These are phyloP conservation scores for Colletotrichum limetticola DNA, from an alignment of 2,329 filamentous ascomycete species.

Conservation along the genomic window DNA sequence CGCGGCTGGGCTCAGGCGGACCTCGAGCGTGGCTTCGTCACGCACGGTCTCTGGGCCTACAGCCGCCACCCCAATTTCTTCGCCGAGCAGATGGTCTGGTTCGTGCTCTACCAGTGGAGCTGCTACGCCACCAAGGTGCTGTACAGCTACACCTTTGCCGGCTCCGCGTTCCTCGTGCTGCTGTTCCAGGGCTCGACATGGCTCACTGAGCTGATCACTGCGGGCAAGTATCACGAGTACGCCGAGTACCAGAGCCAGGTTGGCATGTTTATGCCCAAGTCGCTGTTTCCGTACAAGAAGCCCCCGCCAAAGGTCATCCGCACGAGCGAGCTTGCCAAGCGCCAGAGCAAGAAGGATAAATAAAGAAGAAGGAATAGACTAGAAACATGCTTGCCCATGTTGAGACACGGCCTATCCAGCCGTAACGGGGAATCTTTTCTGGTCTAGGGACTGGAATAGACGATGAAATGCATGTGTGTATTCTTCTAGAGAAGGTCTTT, in stretches of 20 bases:
- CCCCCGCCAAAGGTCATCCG: constrained; percentile 59
- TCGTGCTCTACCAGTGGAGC: constrained; percentile 88
- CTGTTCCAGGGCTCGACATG: constrained; percentile 92
- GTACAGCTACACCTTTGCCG: constrained; percentile 83
- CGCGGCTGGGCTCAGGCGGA: constrained; percentile 74
- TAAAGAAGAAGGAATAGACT: not conserved
- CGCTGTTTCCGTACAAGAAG: constrained; percentile 55
- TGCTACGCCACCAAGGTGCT: constrained; percentile 77
- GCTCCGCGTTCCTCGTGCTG: constrained; percentile 75
- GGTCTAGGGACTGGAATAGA: not conserved
- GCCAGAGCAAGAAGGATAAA: constrained; percentile 53
- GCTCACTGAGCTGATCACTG: constrained; percentile 85
- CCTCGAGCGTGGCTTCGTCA: constrained; percentile 89
- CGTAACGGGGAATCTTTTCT: not conserved
- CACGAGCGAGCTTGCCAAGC: constrained; percentile 61
- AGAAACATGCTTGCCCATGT: no score
- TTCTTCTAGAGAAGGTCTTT: constrained; percentile 3
- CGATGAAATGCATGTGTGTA: constrained; percentile 7
- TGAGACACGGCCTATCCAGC: no score
- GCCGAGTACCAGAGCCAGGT: constrained; percentile 84
- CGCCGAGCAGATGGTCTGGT: constrained; percentile 91
- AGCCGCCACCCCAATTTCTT: constrained; percentile 96
- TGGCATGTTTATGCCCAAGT: constrained; percentile 81
- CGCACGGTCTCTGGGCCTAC: constrained; percentile 85
- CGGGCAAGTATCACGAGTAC: constrained; percentile 90